These are phyloP conservation scores for Komagataea norvegica DNA, from an alignment of 1,139 yeast genomes.

Conservation along the genomic window DNA sequence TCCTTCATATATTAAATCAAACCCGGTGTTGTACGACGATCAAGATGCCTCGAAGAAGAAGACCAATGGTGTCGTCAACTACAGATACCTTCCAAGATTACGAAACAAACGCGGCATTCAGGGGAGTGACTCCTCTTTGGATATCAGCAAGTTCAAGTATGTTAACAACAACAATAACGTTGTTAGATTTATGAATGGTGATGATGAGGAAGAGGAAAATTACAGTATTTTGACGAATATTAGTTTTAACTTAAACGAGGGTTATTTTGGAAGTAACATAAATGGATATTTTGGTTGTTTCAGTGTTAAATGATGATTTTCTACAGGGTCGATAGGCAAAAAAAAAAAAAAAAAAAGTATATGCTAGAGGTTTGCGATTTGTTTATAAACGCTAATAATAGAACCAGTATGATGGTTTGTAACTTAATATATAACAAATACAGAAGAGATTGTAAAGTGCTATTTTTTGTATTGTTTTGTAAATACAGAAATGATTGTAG, in stretches of 20 bases:
- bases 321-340: no score
- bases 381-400: no score
- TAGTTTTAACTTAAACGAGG: conserved; percentile 19
- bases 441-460: no score
- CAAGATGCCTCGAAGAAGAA: no score
- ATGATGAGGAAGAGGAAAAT: conserved; percentile 8
- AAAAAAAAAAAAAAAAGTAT: neutral
- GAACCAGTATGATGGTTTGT: no score
- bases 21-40: no score
- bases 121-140: no score
- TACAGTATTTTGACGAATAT: conserved; percentile 17
- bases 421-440: no score
- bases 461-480: no score
- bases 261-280: conserved; percentile 2
- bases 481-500: neutral
- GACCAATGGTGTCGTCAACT: neutral
- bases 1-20: conserved; percentile 1
- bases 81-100: neutral
- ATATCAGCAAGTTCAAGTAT: neutral
- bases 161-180: neutral
- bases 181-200: conserved; percentile 4
- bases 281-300: conserved; percentile 3
- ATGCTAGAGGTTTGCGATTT: no score
- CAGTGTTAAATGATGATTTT: conserved; percentile 4
- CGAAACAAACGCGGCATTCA: no score